Conservation (phyloP, 2,329 filamentous ascomycete species). For the Mycosphaerelloides madeirae region DNA sequence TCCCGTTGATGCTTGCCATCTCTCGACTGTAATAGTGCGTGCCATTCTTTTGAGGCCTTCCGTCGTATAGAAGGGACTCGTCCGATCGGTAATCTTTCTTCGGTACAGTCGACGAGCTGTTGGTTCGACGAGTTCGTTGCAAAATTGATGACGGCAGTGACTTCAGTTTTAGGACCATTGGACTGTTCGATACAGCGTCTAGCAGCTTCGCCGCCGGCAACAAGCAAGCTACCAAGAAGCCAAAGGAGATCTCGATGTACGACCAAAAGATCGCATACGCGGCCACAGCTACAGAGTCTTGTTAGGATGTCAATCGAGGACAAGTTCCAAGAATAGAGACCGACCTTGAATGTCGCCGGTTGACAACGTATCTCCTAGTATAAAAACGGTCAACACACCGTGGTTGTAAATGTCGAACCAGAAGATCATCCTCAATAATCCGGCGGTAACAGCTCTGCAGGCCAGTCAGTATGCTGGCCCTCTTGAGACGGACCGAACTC, state of each 20-base stretch:
- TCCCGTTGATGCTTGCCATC: too few relatives aligned
- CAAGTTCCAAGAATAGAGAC: not conserved
- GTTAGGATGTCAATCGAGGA: not conserved
- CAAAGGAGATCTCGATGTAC: conserved; percentile 13
- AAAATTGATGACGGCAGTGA: too few relatives aligned
- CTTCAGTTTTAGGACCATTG: not conserved
- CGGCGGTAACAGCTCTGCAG: conserved; percentile 10
- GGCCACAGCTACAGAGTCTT: conserved; percentile 4
- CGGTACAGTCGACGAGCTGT: too few relatives aligned
- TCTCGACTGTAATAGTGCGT: too few relatives aligned
- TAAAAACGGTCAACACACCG: conserved; percentile 2
- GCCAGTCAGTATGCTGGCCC: not conserved
- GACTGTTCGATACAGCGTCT: conserved; percentile 9
- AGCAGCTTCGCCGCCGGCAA: conserved; percentile 9
- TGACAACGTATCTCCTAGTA: not conserved
- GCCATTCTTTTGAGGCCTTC: too few relatives aligned
- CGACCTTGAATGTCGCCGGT: not conserved
- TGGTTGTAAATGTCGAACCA: conserved; percentile 8
- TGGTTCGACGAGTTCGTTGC: too few relatives aligned
- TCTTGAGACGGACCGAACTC: not conserved
- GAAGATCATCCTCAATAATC: conserved; percentile 12
- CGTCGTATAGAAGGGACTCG: too few relatives aligned
- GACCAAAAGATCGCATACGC: conserved; percentile 12
- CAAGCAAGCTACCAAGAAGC: conserved; percentile 14
- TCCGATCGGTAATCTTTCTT: too few relatives aligned